Percentiles rank a stretch among this genome's conserved stretches.
Conservation (phyloP, 164 flowering plant species). For the Dillenia suffruticosa region DNA sequence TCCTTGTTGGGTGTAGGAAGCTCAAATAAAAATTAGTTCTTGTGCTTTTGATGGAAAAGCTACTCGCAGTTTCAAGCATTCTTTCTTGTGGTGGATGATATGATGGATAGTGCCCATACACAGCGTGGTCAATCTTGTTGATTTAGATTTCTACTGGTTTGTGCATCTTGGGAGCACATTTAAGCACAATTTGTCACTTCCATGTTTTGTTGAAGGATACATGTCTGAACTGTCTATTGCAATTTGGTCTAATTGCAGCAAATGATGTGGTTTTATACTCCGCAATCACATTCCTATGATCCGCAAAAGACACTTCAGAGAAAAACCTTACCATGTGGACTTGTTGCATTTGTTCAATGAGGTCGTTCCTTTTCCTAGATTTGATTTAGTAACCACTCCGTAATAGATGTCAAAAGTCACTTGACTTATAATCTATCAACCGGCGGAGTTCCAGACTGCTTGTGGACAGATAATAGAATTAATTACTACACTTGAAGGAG, state of each 20-base stretch:
- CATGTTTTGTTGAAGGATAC: no score
- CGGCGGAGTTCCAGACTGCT: slow-evolving; percentile 96
- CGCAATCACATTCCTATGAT: slow-evolving; percentile 86
- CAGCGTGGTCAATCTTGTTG: slow-evolving; percentile 95
- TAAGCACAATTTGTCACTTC: no score
- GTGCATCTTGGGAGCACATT: not conserved
- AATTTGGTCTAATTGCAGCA: slow-evolving; percentile 87
- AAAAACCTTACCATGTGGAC: slow-evolving; percentile 83
- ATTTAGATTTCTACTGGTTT: slow-evolving; percentile 78
- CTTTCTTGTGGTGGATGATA: slow-evolving; percentile 96
- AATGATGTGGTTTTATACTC: slow-evolving; percentile 84
- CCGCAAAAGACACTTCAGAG: slow-evolving; percentile 70
- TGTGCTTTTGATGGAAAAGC: not conserved
- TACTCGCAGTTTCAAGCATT: slow-evolving; percentile 85
- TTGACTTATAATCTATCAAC: slow-evolving; percentile 7
- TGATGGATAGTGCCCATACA: slow-evolving; percentile 84
- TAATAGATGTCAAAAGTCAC: no score
- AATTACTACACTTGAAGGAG: slow-evolving; percentile 88
- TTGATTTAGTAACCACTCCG: no score
- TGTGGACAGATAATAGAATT: slow-evolving; percentile 96
- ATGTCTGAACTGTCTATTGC: slow-evolving; percentile 7
- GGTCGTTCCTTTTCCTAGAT: slow-evolving; percentile 34
- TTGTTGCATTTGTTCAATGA: slow-evolving; percentile 88
- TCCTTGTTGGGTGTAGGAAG: no score
- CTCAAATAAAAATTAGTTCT: no score